A percentile compares a stretch with the other conserved stretches of the same genome.
phyloP scores from a whole-genome alignment of 352 stramenopile species.

The Phytophthora europaea region DNA sequence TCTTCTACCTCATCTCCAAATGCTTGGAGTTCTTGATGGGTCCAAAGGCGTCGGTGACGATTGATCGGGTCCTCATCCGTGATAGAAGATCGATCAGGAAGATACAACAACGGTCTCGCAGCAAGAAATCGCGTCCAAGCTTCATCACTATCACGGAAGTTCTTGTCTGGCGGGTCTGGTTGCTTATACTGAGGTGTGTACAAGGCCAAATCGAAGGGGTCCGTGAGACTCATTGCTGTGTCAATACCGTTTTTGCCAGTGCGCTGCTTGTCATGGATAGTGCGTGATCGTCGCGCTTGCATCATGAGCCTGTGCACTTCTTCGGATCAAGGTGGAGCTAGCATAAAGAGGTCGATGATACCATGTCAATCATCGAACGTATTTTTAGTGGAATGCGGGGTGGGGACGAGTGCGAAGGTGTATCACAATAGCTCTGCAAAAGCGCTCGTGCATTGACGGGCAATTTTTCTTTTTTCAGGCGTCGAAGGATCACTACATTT shows the following conservation, averaged over 20 bases:
- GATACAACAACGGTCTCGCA: conserved; percentile 51
- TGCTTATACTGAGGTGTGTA: conserved; percentile 57
- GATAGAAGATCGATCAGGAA: conserved; percentile 52
- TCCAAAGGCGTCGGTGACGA: conserved; percentile 55
- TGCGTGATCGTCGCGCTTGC: conserved; percentile 3
- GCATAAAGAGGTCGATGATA: neutral
- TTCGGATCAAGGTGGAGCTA: neutral
- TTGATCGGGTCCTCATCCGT: conserved; percentile 53
- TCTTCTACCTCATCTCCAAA: conserved; percentile 54
- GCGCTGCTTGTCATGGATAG: neutral
- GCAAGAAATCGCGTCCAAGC: conserved; percentile 50
- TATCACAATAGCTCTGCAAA: conserved; percentile 21
- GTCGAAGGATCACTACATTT: conserved; percentile 14
- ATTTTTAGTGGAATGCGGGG: conserved; percentile 37
- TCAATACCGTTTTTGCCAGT: conserved; percentile 1
- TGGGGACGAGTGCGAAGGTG: conserved; percentile 21
- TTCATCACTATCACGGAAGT: conserved; percentile 28
- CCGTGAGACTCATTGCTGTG: conserved; percentile 2
- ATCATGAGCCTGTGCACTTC: neutral
- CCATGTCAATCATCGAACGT: conserved; percentile 4
- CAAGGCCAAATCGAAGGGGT: conserved; percentile 46
- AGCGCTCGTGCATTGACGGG: neutral
- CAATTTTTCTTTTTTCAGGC: neutral
- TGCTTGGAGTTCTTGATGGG: conserved; percentile 44
- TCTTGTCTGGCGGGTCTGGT: conserved; percentile 8